Percentiles rank a stretch among this genome's conserved stretches.
Evolutionary conservation across 164 flowering plant genomes (phyloP).

Genomic region (Nymphaea colorata): DNA sequence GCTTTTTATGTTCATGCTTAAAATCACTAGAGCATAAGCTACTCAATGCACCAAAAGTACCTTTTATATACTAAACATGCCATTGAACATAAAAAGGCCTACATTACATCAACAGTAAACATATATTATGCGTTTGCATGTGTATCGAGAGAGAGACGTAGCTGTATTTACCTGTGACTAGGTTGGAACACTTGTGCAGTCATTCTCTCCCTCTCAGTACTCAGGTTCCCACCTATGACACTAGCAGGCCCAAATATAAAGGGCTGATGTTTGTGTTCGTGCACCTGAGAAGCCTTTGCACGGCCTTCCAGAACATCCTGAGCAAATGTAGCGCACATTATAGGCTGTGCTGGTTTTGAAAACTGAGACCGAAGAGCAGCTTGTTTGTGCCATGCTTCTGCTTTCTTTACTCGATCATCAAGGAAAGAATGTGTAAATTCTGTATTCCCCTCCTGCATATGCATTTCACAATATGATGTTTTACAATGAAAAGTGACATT

Average conservation of each 20-base stretch:
- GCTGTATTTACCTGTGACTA: conserved; percentile 40
- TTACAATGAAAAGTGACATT: not conserved
- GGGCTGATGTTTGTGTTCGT: conserved; percentile 88
- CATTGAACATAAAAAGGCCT: no score
- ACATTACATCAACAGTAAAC: no score
- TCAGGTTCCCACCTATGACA: conserved; percentile 45
- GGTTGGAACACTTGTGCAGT: conserved; percentile 96
- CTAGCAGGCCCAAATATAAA: conserved; percentile 90
- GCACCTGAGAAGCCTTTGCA: conserved; percentile 57
- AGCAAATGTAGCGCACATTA: conserved; percentile 97
- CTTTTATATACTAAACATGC: no score
- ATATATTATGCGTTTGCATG: no score
- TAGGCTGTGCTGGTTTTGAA: conserved; percentile 73
- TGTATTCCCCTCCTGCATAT: conserved; percentile 52
- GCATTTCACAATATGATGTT: not conserved
- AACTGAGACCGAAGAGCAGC: conserved; percentile 52
- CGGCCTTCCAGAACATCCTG: conserved; percentile 98
- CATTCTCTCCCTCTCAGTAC: conserved; percentile 79
- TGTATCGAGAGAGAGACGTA: not conserved
- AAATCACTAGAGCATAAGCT: no score
- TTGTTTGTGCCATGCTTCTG: conserved; percentile 83
- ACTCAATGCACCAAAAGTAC: no score
- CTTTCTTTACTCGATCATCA: conserved; percentile 69
- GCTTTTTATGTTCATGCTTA: no score
- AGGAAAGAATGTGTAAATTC: conserved; percentile 43